Percentiles rank a stretch among this genome's conserved stretches.
Conservation (phyloP, 192 early-diverging fungal genomes). For the Coemansia nantahalensis region DNA sequence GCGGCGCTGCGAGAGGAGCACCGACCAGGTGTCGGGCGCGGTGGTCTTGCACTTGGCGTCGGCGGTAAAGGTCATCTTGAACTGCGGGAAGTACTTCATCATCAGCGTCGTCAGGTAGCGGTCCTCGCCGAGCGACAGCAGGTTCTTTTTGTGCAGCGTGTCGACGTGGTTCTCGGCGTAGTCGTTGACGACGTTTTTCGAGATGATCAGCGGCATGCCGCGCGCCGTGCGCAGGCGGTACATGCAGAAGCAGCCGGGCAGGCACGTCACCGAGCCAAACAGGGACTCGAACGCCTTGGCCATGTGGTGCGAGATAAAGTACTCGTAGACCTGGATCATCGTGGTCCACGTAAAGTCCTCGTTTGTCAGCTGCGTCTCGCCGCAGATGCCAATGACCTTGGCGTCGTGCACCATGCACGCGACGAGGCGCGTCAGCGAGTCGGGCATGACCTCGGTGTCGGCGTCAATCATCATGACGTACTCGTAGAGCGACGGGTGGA, state of each 20-base stretch:
- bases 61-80: conserved; percentile 88
- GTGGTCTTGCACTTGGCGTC: conserved; percentile 91
- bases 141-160: conserved; percentile 97
- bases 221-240: conserved; percentile 71
- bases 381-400: conserved; percentile 85
- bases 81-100: conserved; percentile 97
- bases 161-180: conserved; percentile 92
- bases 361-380: conserved; percentile 59
- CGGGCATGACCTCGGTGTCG: conserved; percentile 77
- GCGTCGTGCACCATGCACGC: conserved; percentile 78
- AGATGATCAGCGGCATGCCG: conserved; percentile 75
- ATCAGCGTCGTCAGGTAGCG: conserved; percentile 92
- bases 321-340: conserved; percentile 97
- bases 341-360: conserved; percentile 57
- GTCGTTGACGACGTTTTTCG: conserved; percentile 74
- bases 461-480: conserved; percentile 79
- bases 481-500: conserved; percentile 76
- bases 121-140: conserved; percentile 97
- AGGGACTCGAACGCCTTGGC: conserved; percentile 85
- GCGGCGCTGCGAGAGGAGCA: conserved; percentile 95
- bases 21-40: conserved; percentile 91
- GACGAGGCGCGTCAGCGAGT: conserved; percentile 86
- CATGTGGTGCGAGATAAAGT: conserved; percentile 89
- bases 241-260: conserved; percentile 87
- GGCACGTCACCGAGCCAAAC: conserved; percentile 78